These are phyloP conservation scores for Danielia reshetovae DNA, from an alignment of 805 yeast species.

Conservation along the genomic window DNA sequence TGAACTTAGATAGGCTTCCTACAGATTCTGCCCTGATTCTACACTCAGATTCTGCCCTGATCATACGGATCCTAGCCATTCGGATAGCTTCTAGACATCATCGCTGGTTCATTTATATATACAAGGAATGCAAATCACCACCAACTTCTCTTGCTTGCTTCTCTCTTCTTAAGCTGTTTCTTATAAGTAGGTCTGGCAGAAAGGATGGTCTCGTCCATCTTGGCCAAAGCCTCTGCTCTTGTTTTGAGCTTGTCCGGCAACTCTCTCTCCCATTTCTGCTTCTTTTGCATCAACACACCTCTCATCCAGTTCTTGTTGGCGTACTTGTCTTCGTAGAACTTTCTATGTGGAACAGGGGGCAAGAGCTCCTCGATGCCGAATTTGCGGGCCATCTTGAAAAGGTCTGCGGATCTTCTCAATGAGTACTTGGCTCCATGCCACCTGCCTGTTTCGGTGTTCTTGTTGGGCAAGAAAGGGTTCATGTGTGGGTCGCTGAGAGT, in stretches of 20 bases:
- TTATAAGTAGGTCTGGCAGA: slow-evolving; percentile 52
- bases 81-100: too few species aligned
- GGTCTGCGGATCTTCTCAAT: slow-evolving; percentile 74
- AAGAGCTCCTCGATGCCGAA: slow-evolving; percentile 76
- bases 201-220: slow-evolving; percentile 62
- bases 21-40: too few species aligned
- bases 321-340: slow-evolving; percentile 77
- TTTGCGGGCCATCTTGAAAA: slow-evolving; percentile 76
- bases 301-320: slow-evolving; percentile 63
- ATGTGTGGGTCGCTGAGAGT: slow-evolving; percentile 63
- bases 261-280: slow-evolving; percentile 74
- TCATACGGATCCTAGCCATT: too few species aligned
- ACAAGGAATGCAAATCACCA: slow-evolving; percentile 11
- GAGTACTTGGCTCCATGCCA: slow-evolving; percentile 79
- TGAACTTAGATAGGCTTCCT: too few species aligned
- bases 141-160: slow-evolving; percentile 35
- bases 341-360: slow-evolving; percentile 64
- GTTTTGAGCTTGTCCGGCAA: slow-evolving; percentile 54
- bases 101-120: too few species aligned
- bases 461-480: slow-evolving; percentile 85
- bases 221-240: slow-evolving; percentile 61
- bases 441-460: slow-evolving; percentile 73
- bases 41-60: too few species aligned
- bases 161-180: slow-evolving; percentile 36
- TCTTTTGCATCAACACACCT: slow-evolving; percentile 77